A percentile compares a stretch with the other conserved stretches of the same genome.
phyloP scores from a whole-genome alignment of 164 flowering plant genomes.

The Vitis cinerea region DNA sequence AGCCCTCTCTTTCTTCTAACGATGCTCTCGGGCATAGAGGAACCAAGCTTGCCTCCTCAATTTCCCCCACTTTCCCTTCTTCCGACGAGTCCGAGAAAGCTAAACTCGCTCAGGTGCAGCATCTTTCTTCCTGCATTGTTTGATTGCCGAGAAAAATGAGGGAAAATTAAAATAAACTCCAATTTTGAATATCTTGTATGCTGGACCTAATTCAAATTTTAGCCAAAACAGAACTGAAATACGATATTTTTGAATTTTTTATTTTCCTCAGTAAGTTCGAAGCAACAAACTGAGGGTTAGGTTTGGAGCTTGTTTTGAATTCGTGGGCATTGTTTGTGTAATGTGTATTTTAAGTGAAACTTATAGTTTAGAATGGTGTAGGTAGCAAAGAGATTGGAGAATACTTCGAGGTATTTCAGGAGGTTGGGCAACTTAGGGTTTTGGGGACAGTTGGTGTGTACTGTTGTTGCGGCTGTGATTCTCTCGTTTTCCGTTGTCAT shows the following conservation, averaged over 20 bases:
- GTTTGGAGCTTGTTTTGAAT: no score
- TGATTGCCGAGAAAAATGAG: neutral
- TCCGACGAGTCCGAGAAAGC: constrained; percentile 66
- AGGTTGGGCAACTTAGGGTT: constrained; percentile 85
- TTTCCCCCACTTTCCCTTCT: constrained; percentile 27
- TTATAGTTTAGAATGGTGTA: constrained; percentile 22
- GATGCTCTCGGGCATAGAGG: neutral
- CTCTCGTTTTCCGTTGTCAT: constrained; percentile 80
- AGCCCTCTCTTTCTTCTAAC: neutral
- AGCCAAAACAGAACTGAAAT: no score
- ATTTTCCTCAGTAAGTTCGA: no score
- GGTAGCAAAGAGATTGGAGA: constrained; percentile 92
- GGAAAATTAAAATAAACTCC: neutral
- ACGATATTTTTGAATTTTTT: no score
- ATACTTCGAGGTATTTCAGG: constrained; percentile 80
- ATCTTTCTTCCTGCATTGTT: neutral
- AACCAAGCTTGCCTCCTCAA: constrained; percentile 32
- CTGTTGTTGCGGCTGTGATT: constrained; percentile 84
- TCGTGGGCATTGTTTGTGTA: no score
- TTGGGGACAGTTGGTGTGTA: constrained; percentile 94
- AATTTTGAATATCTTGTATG: neutral
- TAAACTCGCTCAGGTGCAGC: constrained; percentile 78
- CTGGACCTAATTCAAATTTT: neutral
- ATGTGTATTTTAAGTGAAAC: neutral
- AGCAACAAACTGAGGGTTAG: no score